Evolutionary conservation across 805 yeast species (phyloP), one percentile per base, ranked within the genome.

Genomic region (Ogataea polymorpha): DNA sequence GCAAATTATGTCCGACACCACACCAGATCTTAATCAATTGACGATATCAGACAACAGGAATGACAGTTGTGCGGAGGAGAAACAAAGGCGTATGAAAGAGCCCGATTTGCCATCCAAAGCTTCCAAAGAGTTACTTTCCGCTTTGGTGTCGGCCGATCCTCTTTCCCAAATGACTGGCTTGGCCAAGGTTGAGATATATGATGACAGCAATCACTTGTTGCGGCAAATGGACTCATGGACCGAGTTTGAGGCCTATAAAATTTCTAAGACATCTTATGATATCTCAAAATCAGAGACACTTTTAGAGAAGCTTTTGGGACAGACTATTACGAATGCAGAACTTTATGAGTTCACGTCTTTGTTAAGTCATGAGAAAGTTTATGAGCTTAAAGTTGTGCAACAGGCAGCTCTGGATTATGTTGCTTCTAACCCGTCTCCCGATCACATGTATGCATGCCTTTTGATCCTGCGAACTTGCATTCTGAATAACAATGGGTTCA

Each of bases 131-230:
- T 39, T 47, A 17, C 42, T 41, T 15, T 42, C 50, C 4, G 47
- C 54, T 5, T 43, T 53, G 16, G 56, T 51, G 24, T 42, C 52
- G 3, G 27, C 53, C 7, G 62, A 57, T 38, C 62, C 62, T n/a
- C 35, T 57, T 13, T 37, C 53, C 1, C 27, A 46, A 1, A 29
- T 57, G 9, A 54, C 60, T 0, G 45, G 49, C 11, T 39, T 53
- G 4, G 46, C 40, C 12, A 45, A 32, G 13, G 43, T 54, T 17
- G 44, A 44, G 24, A 56, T 56, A 12, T 55, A 49, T 35, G 45
- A 55, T 25, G 61, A 56, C 37, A 29, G 29, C 15, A 38, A 20
- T 32, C 26, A n/a, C 7, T 25, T 39, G 12, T 23, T 41, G 37
- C 47, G 45, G 12, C 45, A 39, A 10, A 13, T 50, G 23, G 49